These are phyloP conservation scores for Choiromyces venosus DNA, from an alignment of 495 filamentous ascomycete species.

Conservation along the genomic window DNA sequence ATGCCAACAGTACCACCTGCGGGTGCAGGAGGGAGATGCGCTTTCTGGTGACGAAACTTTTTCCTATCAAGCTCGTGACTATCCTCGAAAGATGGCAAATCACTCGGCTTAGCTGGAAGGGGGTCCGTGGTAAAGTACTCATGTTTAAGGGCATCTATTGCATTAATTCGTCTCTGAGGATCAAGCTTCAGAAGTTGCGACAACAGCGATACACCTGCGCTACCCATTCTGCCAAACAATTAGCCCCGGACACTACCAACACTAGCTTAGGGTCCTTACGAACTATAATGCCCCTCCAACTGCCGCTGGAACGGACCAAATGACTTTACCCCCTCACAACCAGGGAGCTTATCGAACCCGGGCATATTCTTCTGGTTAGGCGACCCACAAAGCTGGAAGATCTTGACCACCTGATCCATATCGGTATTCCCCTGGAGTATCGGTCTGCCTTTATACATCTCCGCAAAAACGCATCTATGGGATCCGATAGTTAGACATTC, in stretches of 20 bases:
- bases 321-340: constrained; percentile 66
- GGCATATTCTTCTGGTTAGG: constrained; percentile 92
- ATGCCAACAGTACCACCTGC: constrained; percentile 81
- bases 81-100: constrained; percentile 83
- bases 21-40: constrained; percentile 76
- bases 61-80: constrained; percentile 92
- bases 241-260: constrained; percentile 23
- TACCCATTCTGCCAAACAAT: constrained; percentile 45
- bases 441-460: constrained; percentile 93
- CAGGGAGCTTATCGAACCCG: constrained; percentile 74
- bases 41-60: constrained; percentile 74
- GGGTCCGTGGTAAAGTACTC: constrained; percentile 79
- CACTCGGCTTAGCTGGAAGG: constrained; percentile 70
- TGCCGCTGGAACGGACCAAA: constrained; percentile 61
- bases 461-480: constrained; percentile 84
- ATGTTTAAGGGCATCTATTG: constrained; percentile 88
- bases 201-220: constrained; percentile 69
- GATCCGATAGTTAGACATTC: constrained; percentile 5
- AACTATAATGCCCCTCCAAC: constrained; percentile 64
- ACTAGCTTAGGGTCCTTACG: constrained; percentile 46
- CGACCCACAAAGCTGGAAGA: constrained; percentile 88
- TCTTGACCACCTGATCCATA: constrained; percentile 78
- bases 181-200: constrained; percentile 80
- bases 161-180: constrained; percentile 81
- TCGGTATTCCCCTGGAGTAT: constrained; percentile 89